Conservation (phyloP, 805 yeast species). For the Helenozyma baotianmanensis region DNA sequence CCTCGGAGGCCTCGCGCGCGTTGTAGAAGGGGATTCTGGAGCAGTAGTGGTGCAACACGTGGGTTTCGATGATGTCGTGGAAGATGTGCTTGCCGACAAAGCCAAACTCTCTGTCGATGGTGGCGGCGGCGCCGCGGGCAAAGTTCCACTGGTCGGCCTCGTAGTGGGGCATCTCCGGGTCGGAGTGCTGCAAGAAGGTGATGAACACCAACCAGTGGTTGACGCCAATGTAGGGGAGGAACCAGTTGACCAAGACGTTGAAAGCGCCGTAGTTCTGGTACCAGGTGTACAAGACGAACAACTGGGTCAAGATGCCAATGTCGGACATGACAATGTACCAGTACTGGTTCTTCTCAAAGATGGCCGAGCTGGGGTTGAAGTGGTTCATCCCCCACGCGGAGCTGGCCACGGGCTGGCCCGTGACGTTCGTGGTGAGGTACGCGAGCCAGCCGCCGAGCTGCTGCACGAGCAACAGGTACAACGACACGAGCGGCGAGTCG, state of each 20-base stretch:
- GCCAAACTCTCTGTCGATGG: conserved; percentile 81
- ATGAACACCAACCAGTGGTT: conserved; percentile 90
- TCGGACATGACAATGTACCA: conserved; percentile 70
- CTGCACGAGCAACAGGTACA: conserved; percentile 53
- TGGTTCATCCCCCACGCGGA: conserved; percentile 54
- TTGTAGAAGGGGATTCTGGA: conserved; percentile 85
- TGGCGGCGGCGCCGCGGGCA: conserved; percentile 87
- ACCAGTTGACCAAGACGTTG: conserved; percentile 63
- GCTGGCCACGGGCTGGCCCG: conserved; percentile 61
- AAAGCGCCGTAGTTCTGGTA: conserved; percentile 58
- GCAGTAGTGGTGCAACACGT: conserved; percentile 79
- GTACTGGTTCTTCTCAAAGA: conserved; percentile 69
- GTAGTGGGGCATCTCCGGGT: conserved; percentile 76
- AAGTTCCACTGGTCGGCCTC: conserved; percentile 73
- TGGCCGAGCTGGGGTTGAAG: conserved; percentile 67
- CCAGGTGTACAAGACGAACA: conserved; percentile 54
- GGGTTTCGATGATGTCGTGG: conserved; percentile 90
- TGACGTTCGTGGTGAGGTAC: conserved; percentile 64
- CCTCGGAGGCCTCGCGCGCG: conserved; percentile 75
- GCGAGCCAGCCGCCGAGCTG: conserved; percentile 76
- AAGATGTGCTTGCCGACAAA: conserved; percentile 72
- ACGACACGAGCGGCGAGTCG: conserved; percentile 70
- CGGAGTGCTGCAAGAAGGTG: conserved; percentile 82
- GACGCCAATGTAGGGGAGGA: conserved; percentile 71
- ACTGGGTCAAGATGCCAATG: conserved; percentile 58